Evolutionary conservation across 108 stramenopile genomes (phyloP), one percentile per base, ranked within the genome.

Genomic region (Nannochloropsis gaditana): DNA sequence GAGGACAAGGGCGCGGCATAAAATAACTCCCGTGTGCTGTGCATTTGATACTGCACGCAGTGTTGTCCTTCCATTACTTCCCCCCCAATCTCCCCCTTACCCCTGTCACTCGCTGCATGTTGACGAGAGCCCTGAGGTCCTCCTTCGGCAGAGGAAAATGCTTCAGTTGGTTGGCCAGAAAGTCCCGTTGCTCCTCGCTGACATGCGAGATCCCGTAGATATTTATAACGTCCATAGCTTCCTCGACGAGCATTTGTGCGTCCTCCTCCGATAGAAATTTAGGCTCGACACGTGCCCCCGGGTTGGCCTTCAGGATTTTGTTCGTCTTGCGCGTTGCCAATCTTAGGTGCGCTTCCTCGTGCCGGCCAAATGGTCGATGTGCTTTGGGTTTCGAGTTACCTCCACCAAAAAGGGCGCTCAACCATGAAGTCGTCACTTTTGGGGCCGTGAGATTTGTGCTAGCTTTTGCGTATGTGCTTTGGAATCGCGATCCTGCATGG

Each of bases 321-420:
- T 73, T n/a, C n/a, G 15, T 73, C 8, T 73, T 73, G 59, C 59
- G 59, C 2, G 59, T 73, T n/a, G 59, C 59, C n/a, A 73, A 73
- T n/a, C n/a, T 73, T n/a, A 73, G n/a, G 59, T 73, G 59, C n/a
- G 59, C 59, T n/a, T 73, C n/a, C 8, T 73, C 59, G 59, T 73
- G 59, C 19, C 4, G 19, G n/a, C 59, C 59, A 73, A 73, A 73
- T 15, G 59, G 59, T 15, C 59, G 59, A 73, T 73, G 59, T n/a
- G 8, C 59, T n/a, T 73, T 73, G n/a, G 59, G 59, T n/a, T 73
- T 15, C 19, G 59, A 73, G 3, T 1, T n/a, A n/a, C 59, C 59
- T 15, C 8, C 59, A 73, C 59, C 59, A 73, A 73, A 73, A 73
- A 73, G 59, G 59, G 59, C 59, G 59, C 59, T 73, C 4, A 73